phyloP scores from a whole-genome alignment of 2,329 filamentous ascomycete genomes.

The Periglandula ipomoeae region DNA sequence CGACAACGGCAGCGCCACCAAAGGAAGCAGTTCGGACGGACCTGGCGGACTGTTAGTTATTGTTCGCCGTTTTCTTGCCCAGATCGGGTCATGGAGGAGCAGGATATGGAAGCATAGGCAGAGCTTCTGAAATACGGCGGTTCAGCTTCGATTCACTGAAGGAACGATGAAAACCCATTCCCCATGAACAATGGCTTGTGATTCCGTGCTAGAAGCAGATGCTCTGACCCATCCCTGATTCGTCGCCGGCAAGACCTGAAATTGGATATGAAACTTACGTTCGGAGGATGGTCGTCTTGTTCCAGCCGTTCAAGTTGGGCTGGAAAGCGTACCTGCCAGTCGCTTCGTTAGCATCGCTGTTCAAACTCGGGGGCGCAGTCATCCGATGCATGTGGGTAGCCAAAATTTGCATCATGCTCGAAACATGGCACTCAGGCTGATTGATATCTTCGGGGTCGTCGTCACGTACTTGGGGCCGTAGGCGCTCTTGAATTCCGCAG shows the following conservation, averaged over 20 bases:
- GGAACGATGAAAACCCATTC: not conserved
- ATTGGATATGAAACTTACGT: slow-evolving; percentile 40
- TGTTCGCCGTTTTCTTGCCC: not conserved
- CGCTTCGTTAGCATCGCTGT: slow-evolving; percentile 17
- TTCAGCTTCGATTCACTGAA: not conserved
- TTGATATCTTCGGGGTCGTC: not conserved
- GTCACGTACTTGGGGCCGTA: slow-evolving; percentile 55
- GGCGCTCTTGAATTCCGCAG: slow-evolving; percentile 47
- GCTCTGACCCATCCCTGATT: no score
- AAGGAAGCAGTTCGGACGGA: slow-evolving; percentile 33
- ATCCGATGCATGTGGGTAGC: not conserved
- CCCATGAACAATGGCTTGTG: not conserved
- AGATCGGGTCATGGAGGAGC: no score
- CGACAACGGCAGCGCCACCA: slow-evolving; percentile 48
- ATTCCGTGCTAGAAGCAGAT: not conserved
- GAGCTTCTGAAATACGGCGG: not conserved
- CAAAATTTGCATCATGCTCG: not conserved
- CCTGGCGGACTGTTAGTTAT: slow-evolving; percentile 5
- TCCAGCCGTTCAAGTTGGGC: slow-evolving; percentile 43
- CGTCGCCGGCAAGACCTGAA: no score
- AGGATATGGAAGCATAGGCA: not conserved
- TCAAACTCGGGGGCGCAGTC: not conserved
- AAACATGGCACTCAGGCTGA: not conserved
- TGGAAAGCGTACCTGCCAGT: slow-evolving; percentile 48
- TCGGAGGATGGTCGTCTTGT: slow-evolving; percentile 32